Evolutionary conservation across 345 rosid genomes (phyloP), one percentile per base, ranked within the genome.

Genomic region (Dipteronia dyeriana): DNA sequence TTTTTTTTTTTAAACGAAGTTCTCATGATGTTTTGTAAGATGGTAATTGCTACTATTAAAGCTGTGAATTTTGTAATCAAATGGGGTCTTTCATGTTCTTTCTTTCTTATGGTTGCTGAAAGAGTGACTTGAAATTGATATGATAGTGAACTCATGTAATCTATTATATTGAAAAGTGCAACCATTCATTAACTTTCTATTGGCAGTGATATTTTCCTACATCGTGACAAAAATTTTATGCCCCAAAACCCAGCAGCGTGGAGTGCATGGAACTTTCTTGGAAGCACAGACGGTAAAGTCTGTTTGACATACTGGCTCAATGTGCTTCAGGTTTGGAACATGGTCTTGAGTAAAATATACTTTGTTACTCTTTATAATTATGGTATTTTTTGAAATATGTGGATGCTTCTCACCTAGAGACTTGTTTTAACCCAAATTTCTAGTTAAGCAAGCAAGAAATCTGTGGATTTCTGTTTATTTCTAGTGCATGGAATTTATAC

Each of bases 221-320:
- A 95, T 68, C 89, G 71, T 17, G 98, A 95, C 78, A 84, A 64
- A 86, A 88, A 41, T 39, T 85, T 92, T 62, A 95, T 95, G 98
- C 98, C 98, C 7, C 75, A 81, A 79, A 92, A 84, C 75, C 85
- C 82, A 80, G 92, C 91, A 71, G 97, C 98, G 0, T 93, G 99
- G 98, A 88, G 99, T 78, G 89, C 98, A 0, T 93, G 99, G 98
- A 95, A 95, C 76, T 95, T 95, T 86, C 88, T 93, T n/a, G 99
- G 91, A 60, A 91, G 86, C 76, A 82, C 84, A 1, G 86, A 88
- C 38, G 84, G 79, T 49, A 90, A 88, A 87, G 91, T 90, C 1
- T 93, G 95, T 75, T 77, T 93, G 76, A 95, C 99, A 43, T 95
- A 93, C 85, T 95, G 99, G 99, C 96, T 95, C 73, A 88, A 95